phyloP scores from a whole-genome alignment of 345 rosid species.

The Salix koriyanagi region DNA sequence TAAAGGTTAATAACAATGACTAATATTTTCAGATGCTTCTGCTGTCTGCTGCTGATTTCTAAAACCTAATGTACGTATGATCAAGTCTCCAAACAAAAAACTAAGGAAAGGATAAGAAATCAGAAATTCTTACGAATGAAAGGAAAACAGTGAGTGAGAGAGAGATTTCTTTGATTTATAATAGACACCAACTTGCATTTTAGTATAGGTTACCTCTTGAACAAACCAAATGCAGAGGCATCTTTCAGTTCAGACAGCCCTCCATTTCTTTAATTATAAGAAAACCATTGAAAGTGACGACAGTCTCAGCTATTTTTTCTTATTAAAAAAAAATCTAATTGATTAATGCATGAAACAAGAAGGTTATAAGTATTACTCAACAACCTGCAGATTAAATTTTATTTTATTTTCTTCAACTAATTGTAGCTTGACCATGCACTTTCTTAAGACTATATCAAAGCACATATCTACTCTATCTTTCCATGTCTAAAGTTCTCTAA shows the following conservation, averaged over 20 bases:
- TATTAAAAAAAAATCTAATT: too few species aligned
- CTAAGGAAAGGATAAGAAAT: not conserved
- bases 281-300: not conserved
- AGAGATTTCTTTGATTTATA: not conserved
- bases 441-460: not conserved
- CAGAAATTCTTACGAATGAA: not conserved
- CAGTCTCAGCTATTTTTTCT: not conserved
- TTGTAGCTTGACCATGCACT: not conserved
- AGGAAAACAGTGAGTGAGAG: not conserved
- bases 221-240: slow-evolving; percentile 1
- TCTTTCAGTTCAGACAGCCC: not conserved
- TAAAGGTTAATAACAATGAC: too few species aligned
- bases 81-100: not conserved
- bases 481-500: not conserved
- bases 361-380: too few species aligned
- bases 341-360: too few species aligned
- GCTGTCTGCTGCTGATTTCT: too few species aligned
- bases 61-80: too few species aligned
- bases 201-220: not conserved
- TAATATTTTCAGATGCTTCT: too few species aligned
- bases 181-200: not conserved
- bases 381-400: not conserved
- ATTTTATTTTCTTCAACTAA: not conserved
- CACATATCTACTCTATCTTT: not conserved
- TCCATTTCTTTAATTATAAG: not conserved